Percentiles rank a stretch among this genome's conserved stretches.
Evolutionary conservation across 179 eudicot species (phyloP).

Genomic region (Spinacia oleracea): DNA sequence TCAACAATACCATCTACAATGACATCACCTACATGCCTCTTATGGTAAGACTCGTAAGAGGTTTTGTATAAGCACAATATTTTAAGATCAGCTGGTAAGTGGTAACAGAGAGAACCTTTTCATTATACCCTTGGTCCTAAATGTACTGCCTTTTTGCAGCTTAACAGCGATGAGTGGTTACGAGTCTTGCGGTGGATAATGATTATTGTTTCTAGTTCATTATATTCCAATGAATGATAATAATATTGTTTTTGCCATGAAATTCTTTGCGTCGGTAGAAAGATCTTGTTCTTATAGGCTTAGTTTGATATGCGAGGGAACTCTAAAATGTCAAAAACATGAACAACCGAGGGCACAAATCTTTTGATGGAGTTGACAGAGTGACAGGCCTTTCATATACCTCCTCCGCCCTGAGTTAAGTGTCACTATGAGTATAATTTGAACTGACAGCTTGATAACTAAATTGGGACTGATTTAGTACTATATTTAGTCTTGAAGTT

Average conservation of each 20-base stretch:
- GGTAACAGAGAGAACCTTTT: neutral
- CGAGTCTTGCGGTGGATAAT: neutral
- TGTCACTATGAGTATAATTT: too few relatives aligned
- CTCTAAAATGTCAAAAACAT: too few relatives aligned
- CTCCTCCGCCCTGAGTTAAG: too few relatives aligned
- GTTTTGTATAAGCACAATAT: too few relatives aligned
- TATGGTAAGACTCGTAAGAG: neutral
- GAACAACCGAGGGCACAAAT: too few relatives aligned
- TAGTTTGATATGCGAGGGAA: too few relatives aligned
- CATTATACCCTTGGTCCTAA: neutral
- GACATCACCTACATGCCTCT: neutral
- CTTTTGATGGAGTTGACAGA: too few relatives aligned
- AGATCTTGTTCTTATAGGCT: neutral
- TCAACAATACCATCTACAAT: too few relatives aligned
- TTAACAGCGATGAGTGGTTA: neutral
- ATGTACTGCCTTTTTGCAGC: neutral
- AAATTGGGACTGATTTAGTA: too few relatives aligned
- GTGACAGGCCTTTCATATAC: too few relatives aligned
- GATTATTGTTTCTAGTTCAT: neutral
- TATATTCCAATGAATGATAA: neutral
- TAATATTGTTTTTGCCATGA: neutral
- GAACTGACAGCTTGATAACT: too few relatives aligned
- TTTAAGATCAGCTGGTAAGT: neutral
- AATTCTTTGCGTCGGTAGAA: neutral
- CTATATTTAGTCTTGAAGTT: too few relatives aligned